phyloP scores from a whole-genome alignment of 257 asterid species.

The Nicotiana tomentosiformis region DNA sequence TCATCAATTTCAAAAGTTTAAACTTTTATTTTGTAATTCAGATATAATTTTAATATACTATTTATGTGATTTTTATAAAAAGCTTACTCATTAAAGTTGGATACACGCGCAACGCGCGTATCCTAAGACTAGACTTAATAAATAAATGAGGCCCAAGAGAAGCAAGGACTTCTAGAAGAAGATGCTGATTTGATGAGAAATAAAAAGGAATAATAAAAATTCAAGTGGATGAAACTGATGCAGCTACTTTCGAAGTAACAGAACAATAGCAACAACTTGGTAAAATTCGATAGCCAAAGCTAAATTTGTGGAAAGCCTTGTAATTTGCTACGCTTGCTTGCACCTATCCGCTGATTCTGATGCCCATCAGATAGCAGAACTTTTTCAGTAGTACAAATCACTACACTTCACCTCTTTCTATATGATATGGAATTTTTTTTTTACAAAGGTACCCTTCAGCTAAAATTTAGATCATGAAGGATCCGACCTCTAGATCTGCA shows the following conservation, averaged over 20 bases:
- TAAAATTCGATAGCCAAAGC: not conserved
- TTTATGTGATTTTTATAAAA: too few species aligned
- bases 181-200: not conserved
- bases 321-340: not conserved
- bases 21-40: too few species aligned
- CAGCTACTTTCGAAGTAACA: not conserved
- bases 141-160: not conserved
- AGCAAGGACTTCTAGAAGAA: not conserved
- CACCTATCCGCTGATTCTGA: not conserved
- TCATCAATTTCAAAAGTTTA: too few species aligned
- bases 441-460: not conserved
- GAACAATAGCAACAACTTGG: not conserved
- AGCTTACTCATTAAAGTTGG: too few species aligned
- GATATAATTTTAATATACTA: too few species aligned
- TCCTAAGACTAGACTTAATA: too few species aligned
- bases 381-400: constrained; percentile 1
- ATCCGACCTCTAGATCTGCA: too few species aligned
- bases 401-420: not conserved
- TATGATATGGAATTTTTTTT: not conserved
- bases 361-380: not conserved
- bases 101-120: too few species aligned
- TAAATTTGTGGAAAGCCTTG: not conserved
- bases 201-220: not conserved
- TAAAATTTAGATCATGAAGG: too few species aligned
- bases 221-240: not conserved